A percentile compares a stretch with the other conserved stretches of the same genome.
phyloP scores from a whole-genome alignment of 139 green algal genomes.

The Parachlorella kessleri region DNA sequence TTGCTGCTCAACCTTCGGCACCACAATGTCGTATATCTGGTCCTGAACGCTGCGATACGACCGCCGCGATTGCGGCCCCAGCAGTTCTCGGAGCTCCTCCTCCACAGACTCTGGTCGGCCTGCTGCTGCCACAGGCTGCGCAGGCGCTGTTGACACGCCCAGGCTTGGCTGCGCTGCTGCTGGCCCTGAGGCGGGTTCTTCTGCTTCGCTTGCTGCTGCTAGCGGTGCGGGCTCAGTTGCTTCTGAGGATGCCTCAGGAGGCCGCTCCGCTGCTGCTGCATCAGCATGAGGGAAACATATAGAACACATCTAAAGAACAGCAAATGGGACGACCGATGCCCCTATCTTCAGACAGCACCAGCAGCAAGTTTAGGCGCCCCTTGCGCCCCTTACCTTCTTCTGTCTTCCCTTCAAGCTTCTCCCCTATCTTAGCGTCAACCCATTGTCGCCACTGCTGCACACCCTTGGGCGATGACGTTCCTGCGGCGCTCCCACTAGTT shows the following conservation, averaged over 20 bases:
- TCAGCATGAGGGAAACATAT: background rate
- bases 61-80: too few species aligned
- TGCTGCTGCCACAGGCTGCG: background rate
- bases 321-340: too few species aligned
- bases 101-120: background rate
- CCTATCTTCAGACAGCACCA: too few species aligned
- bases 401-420: conserved; percentile 7
- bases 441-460: conserved; percentile 31
- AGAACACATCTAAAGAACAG: too few species aligned
- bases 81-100: background rate
- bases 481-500: background rate
- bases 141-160: background rate
- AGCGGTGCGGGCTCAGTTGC: too few species aligned
- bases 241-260: too few species aligned
- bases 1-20: too few species aligned
- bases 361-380: too few species aligned
- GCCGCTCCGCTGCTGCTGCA: background rate
- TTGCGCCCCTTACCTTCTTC: background rate
- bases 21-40: background rate
- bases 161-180: background rate
- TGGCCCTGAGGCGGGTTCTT: background rate
- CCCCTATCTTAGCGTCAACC: conserved; percentile 26
- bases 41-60: background rate
- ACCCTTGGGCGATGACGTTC: background rate
- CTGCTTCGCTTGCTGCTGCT: too few species aligned